Evolutionary conservation across 306 rosid species (phyloP).

Genomic region (Medicago truncatula): MtrunA17r5.0-ANR NC_053044.1:3112501-3113000

Average conservation of each 20-base stretch:
- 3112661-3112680: constrained; percentile 58
- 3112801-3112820: neutral
- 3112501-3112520: neutral
- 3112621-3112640: constrained; percentile 65
- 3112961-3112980: too few species aligned
- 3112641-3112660: constrained; percentile 65
- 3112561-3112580: constrained; percentile 50
- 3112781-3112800: constrained; percentile 53
- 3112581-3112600: constrained; percentile 56
- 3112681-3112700: constrained; percentile 73
- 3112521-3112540: neutral
- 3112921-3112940: too few species aligned
- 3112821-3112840: neutral
- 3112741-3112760: constrained; percentile 65
- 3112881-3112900: too few species aligned
- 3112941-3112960: too few species aligned
- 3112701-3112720: constrained; percentile 66
- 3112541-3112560: neutral
- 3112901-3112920: too few species aligned
- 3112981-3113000: too few species aligned
- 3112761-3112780: constrained; percentile 59
- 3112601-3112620: constrained; percentile 71
- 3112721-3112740: constrained; percentile 63
- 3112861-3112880: too few species aligned
- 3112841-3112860: too few species aligned